These are phyloP conservation scores for Eleusine coracana DNA, from an alignment of 176 grass and related monocot species.

Conservation along the genomic window DNA sequence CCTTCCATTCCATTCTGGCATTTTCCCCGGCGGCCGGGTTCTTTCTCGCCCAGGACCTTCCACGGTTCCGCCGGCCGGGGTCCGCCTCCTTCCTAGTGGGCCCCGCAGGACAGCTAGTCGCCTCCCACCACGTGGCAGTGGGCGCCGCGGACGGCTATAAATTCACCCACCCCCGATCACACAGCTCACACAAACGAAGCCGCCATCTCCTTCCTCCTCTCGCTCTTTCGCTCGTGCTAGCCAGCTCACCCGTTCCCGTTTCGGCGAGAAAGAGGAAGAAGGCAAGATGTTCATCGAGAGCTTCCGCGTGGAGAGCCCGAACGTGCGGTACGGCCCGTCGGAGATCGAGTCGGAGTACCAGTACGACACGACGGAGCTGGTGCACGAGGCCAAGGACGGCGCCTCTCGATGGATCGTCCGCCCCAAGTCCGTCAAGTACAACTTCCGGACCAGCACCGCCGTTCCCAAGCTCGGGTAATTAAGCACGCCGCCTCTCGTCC, in stretches of 20 bases:
- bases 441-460: conserved; percentile 72
- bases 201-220: not conserved
- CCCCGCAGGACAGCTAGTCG: not conserved
- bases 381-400: conserved; percentile 81
- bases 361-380: conserved; percentile 94
- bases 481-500: not conserved
- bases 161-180: conserved; percentile 22
- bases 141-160: conserved; percentile 19
- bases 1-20: not conserved
- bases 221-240: not conserved
- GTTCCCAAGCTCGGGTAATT: conserved; percentile 89
- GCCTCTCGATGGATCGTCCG: conserved; percentile 74
- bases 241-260: not conserved
- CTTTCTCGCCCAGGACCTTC: not conserved
- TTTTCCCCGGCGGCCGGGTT: not conserved
- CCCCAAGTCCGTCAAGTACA: conserved; percentile 83
- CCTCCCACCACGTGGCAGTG: conserved; percentile 4
- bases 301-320: conserved; percentile 91
- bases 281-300: conserved; percentile 90
- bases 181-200: conserved; percentile 10
- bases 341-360: conserved; percentile 90
- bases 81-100: not conserved
- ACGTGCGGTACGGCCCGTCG: conserved; percentile 68
- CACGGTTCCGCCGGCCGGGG: not conserved
- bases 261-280: not conserved